Evolutionary conservation across 1,284 basidiomycete genomes (phyloP).

Genomic region (Rhizoctonia solani): DNA sequence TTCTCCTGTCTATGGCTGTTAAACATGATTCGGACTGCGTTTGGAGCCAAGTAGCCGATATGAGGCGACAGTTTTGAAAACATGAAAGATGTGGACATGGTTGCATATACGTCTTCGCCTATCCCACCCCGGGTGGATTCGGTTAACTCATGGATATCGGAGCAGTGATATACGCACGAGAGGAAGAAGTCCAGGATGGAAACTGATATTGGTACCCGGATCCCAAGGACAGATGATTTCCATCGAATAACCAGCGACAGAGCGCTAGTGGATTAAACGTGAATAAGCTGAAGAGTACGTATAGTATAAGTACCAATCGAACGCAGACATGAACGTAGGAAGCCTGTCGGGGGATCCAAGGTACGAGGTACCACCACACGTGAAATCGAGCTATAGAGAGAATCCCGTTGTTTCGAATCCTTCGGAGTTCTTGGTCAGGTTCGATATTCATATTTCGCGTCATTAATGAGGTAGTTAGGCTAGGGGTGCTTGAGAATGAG

Average conservation of each 20-base stretch:
- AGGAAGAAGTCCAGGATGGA: background rate
- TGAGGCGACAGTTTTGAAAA: slow-evolving; percentile 17
- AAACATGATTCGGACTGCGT: background rate
- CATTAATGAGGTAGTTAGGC: no score
- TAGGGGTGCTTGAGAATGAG: no score
- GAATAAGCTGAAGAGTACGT: background rate
- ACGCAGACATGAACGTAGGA: background rate
- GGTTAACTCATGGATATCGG: background rate
- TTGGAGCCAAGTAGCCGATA: slow-evolving; percentile 4
- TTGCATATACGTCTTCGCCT: background rate
- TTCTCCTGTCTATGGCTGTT: background rate
- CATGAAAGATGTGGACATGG: background rate
- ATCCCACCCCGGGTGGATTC: background rate
- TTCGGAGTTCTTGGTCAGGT: no score
- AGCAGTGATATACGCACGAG: background rate
- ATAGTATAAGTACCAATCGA: background rate
- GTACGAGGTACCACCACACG: background rate
- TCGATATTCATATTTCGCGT: no score
- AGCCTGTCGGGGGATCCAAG: background rate
- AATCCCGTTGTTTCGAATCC: background rate
- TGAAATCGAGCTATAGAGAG: background rate
- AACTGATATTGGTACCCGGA: background rate
- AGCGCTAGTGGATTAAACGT: background rate
- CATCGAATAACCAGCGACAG: background rate
- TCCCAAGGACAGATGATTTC: background rate